Conservation (phyloP, 1,139 yeast genomes). For the Kodamaea plutei region DNA sequence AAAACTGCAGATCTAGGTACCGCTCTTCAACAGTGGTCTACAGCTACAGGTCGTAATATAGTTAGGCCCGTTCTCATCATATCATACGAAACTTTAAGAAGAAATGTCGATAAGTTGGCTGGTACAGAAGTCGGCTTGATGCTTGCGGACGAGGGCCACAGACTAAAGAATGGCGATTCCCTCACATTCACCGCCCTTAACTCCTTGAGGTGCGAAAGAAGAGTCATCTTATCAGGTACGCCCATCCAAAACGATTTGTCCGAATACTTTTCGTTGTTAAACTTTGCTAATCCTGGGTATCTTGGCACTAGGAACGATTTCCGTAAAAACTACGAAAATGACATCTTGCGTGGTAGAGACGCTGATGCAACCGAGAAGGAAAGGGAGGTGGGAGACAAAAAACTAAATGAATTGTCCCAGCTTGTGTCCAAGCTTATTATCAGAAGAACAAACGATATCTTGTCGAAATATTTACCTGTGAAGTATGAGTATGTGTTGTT, state of each 20-base stretch:
- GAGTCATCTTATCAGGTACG: constrained; percentile 94
- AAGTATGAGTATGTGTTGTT: constrained; percentile 95
- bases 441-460: constrained; percentile 90
- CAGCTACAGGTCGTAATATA: constrained; percentile 80
- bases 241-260: constrained; percentile 96
- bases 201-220: constrained; percentile 74
- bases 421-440: constrained; percentile 88
- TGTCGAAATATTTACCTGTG: constrained; percentile 89
- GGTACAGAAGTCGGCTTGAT: constrained; percentile 83
- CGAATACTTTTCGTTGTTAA: constrained; percentile 86
- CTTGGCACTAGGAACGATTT: constrained; percentile 83
- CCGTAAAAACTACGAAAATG: constrained; percentile 76
- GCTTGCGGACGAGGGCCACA: constrained; percentile 95
- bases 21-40: constrained; percentile 81
- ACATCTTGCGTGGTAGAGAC: constrained; percentile 82
- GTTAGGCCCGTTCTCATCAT: constrained; percentile 92
- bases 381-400: constrained; percentile 64
- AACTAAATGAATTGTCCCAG: constrained; percentile 64
- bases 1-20: constrained; percentile 63
- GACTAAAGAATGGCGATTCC: constrained; percentile 92
- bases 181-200: constrained; percentile 86
- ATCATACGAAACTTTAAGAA: constrained; percentile 89
- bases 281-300: constrained; percentile 93
- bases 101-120: constrained; percentile 75
- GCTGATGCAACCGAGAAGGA: constrained; percentile 86